Base-by-base conservation (phyloP, 176 grass and related monocot species). In the Eragrostis nindensis region DNA sequence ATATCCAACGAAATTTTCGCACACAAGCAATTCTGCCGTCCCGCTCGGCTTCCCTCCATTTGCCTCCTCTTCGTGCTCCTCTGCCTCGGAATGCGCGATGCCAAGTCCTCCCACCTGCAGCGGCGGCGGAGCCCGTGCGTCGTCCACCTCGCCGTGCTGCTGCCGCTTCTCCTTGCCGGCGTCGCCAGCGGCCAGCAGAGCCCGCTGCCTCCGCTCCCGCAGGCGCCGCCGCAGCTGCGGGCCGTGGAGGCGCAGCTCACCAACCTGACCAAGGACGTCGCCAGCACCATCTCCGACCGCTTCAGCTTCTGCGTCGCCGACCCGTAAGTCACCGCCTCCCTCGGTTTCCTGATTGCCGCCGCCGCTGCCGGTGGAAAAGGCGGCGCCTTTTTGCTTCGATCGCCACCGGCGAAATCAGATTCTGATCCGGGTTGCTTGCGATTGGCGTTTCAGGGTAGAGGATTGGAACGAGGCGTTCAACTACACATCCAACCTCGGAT, bases 381-480 rank as follows among this genome's bases (percentile, higher is more conserved):
- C 30, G n/a, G 46, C 47, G 62, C n/a, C 12, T 25, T 40, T 43
- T 27, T 8, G 61, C 30, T 48, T 5, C 8, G 12, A 14, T 6
- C 3, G 66, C 42, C 14, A 15, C 19, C 21, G 42, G 42, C 21
- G 7, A 45, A 44, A 47, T 46, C 59, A 24, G 29, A 2, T 44
- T 70, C 55, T 49, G 3, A 43, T 55, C 46, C 2, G 9, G 30
- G 0, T 16, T 17, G 9, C 27, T 27, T 83, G 43, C 0, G 32
- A 25, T 78, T 15, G 2, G 8, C 71, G 18, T 11, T 26, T 21
- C 68, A 94, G 91, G 70, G 1, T 29, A 52, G 83, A 76, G 57
- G 91, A 90, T 46, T 90, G 82, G 91, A 88, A 90, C 21, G 50
- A 69, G 18, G 91, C 91, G n/a, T 94, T 94, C 85, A 90, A 94